These are phyloP conservation scores for Acanthamoeba divionensis DNA, from an alignment of 208 protist species.

Conservation along the genomic window DNA sequence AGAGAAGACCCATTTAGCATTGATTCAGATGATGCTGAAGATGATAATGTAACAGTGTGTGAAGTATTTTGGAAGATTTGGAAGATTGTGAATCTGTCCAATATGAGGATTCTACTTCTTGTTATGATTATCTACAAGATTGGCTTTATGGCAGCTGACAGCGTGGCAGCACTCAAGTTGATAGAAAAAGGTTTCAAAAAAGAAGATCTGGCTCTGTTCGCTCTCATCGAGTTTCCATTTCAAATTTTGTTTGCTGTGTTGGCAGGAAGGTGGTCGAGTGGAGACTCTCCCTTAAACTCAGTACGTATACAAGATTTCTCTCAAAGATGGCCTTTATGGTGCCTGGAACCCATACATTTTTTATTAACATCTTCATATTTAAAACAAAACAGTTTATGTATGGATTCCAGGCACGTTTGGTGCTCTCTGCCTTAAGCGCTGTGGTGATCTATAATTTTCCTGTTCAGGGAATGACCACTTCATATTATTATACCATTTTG, in stretches of 20 bases:
- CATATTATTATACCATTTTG: not conserved
- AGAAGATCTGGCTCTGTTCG: slow-evolving; percentile 59
- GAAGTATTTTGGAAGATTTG: slow-evolving; percentile 36
- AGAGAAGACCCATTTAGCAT: not conserved
- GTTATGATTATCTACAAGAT: slow-evolving; percentile 58
- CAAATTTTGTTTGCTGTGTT: slow-evolving; percentile 60
- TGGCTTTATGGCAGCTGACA: slow-evolving; percentile 59
- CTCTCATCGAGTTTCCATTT: slow-evolving; percentile 63
- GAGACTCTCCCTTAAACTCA: not conserved
- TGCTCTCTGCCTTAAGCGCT: not conserved
- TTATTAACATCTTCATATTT: not conserved
- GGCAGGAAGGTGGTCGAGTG: slow-evolving; percentile 45
- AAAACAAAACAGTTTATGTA: not conserved
- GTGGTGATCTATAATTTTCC: slow-evolving; percentile 49
- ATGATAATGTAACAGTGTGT: not conserved
- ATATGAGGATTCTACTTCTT: slow-evolving; percentile 46
- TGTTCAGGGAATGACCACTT: not conserved
- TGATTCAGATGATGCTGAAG: not conserved
- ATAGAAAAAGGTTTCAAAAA: slow-evolving; percentile 68
- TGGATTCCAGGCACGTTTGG: not conserved
- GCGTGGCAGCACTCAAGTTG: slow-evolving; percentile 54
- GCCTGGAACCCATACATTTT: not conserved
- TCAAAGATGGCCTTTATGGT: not conserved
- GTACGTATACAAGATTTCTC: not conserved
- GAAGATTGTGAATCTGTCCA: slow-evolving; percentile 46